Evolutionary conservation across 2,329 filamentous ascomycete genomes (phyloP).

Genomic region (Tothia fuscella): DNA sequence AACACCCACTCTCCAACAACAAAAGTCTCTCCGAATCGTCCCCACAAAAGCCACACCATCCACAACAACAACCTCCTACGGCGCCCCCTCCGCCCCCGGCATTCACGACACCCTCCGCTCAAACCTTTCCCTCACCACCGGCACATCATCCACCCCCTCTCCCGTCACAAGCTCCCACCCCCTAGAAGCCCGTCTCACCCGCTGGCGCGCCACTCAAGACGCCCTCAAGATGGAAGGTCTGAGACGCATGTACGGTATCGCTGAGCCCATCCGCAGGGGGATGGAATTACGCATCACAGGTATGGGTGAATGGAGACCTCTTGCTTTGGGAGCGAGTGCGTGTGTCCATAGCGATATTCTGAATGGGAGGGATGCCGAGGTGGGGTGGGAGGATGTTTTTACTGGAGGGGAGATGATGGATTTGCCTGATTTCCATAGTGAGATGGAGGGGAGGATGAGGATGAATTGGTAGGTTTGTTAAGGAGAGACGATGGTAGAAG

Average conservation of each 20-base stretch:
- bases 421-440: slow-evolving; percentile 66
- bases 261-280: slow-evolving; percentile 78
- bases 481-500: too few relatives aligned
- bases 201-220: slow-evolving; percentile 87
- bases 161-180: slow-evolving; percentile 64
- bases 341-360: slow-evolving; percentile 85
- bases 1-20: slow-evolving; percentile 3
- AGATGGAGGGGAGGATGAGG: slow-evolving; percentile 87
- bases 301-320: slow-evolving; percentile 68
- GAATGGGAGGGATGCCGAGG: slow-evolving; percentile 60
- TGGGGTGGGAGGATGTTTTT: slow-evolving; percentile 92
- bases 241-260: slow-evolving; percentile 78
- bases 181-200: slow-evolving; percentile 76
- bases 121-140: slow-evolving; percentile 51
- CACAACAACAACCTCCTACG: slow-evolving; percentile 45
- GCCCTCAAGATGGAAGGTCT: slow-evolving; percentile 77
- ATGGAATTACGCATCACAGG: slow-evolving; percentile 91
- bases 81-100: slow-evolving; percentile 82
- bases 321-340: slow-evolving; percentile 54
- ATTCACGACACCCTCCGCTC: slow-evolving; percentile 86
- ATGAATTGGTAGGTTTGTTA: slow-evolving; percentile 53
- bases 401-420: slow-evolving; percentile 56
- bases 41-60: slow-evolving; percentile 54
- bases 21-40: slow-evolving; percentile 84
- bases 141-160: slow-evolving; percentile 30